These are phyloP conservation scores for Triglochin maritima DNA, from an alignment of 106 monocot species.

Conservation along the genomic window DNA sequence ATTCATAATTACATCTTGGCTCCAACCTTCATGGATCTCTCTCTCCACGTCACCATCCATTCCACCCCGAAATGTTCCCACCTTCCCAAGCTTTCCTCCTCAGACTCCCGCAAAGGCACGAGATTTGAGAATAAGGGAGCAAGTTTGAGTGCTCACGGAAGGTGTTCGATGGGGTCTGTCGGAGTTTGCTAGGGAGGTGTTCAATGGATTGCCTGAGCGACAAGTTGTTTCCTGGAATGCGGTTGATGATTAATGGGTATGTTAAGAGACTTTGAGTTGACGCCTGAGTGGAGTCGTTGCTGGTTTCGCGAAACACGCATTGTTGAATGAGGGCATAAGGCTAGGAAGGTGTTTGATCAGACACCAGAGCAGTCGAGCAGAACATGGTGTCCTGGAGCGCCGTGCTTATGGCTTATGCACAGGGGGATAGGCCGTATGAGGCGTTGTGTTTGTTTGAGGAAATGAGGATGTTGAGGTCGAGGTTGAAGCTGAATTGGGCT, in stretches of 20 bases:
- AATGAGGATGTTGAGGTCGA: constrained; percentile 16
- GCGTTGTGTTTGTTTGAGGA: constrained; percentile 32
- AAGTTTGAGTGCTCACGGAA: constrained; percentile 6
- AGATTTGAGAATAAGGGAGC: constrained; percentile 5
- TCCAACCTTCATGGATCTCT: constrained; percentile 2
- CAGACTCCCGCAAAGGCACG: constrained; percentile 18
- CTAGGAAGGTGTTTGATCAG: constrained; percentile 26
- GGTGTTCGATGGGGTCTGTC: constrained; percentile 23
- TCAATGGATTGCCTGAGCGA: constrained; percentile 24
- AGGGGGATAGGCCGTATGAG: constrained; percentile 15
- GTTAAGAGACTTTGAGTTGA: constrained; percentile 25
- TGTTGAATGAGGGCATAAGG: constrained; percentile 4
- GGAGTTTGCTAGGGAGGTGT: constrained; percentile 18
- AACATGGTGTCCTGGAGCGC: constrained; percentile 50
- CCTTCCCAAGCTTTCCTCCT: constrained; percentile 36
- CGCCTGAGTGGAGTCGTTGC: constrained; percentile 31
- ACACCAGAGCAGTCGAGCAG: constrained; percentile 14
- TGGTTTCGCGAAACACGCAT: constrained; percentile 24
- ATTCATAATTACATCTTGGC: too few relatives aligned
- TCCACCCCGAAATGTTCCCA: background rate
- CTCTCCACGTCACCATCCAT: constrained; percentile 26
- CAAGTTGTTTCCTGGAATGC: constrained; percentile 39
- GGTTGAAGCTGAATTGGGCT: constrained; percentile 23
- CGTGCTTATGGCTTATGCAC: constrained; percentile 36
- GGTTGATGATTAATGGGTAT: constrained; percentile 34